These are phyloP conservation scores for Talaromyces stipitatus DNA, from an alignment of 495 filamentous ascomycete genomes.

Conservation along the genomic window DNA sequence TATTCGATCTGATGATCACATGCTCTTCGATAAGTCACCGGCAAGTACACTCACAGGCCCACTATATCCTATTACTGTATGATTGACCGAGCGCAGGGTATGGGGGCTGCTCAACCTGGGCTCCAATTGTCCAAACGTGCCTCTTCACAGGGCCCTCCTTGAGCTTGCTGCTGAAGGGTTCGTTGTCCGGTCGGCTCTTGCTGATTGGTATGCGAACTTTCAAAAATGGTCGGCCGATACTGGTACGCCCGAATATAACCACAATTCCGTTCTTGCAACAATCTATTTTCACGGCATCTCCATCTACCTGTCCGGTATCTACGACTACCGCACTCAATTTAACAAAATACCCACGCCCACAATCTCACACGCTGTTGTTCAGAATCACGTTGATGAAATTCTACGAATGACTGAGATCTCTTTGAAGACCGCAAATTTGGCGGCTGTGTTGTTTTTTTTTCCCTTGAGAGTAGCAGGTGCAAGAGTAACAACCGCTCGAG, in stretches of 20 bases:
- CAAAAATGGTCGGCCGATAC: not conserved
- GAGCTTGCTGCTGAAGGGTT: no score
- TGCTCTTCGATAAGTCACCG: no score
- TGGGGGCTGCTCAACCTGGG: no score
- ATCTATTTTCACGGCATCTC: conserved; percentile 9
- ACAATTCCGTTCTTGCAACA: not conserved
- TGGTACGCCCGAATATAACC: not conserved
- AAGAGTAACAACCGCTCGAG: not conserved
- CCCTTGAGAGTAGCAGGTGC: not conserved
- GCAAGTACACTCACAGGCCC: no score
- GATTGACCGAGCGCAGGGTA: no score
- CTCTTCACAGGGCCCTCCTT: no score
- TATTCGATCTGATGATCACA: no score
- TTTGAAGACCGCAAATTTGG: not conserved
- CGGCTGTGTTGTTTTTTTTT: not conserved
- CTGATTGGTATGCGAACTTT: not conserved
- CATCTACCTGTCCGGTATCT: conserved; percentile 8
- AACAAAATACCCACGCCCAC: not conserved
- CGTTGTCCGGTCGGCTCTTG: no score
- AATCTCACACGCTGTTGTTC: not conserved
- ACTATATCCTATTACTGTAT: no score
- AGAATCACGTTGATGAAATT: not conserved
- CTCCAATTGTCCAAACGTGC: no score
- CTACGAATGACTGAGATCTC: not conserved
- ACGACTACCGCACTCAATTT: not conserved